Conservation (phyloP, 176 grass and related monocot genomes). For the Triticum turgidum region DNA sequence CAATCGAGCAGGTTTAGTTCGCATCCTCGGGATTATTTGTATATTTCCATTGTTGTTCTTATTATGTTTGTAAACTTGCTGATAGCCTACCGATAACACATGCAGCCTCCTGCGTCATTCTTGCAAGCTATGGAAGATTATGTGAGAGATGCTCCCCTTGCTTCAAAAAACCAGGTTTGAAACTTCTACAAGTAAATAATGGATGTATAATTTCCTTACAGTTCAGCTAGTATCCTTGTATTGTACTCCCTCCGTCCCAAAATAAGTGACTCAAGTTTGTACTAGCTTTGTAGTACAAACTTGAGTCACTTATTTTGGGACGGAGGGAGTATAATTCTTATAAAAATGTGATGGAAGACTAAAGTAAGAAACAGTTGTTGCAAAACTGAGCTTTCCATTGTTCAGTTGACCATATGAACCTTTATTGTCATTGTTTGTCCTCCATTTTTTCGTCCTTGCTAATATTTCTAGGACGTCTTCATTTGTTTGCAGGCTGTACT, state of each 20-base stretch:
- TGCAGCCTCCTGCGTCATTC: constrained; percentile 90
- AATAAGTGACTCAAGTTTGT: too few relatives aligned
- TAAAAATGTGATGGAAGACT: too few relatives aligned
- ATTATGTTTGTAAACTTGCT: neutral
- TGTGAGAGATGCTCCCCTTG: constrained; percentile 74
- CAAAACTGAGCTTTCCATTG: neutral
- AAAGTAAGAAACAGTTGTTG: neutral
- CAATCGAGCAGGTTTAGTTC: constrained; percentile 71
- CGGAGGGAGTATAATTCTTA: too few relatives aligned
- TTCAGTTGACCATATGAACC: neutral
- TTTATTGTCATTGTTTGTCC: neutral
- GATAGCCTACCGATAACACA: constrained; percentile 17
- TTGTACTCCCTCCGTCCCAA: too few relatives aligned
- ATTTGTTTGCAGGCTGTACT: constrained; percentile 41
- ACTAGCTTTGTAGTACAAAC: too few relatives aligned
- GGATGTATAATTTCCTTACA: neutral
- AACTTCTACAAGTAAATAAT: neutral
- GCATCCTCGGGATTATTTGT: neutral
- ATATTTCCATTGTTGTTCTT: neutral
- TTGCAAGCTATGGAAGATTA: constrained; percentile 90
- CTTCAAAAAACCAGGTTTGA: constrained; percentile 70
- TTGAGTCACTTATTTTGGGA: too few relatives aligned
- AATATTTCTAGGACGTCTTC: neutral
- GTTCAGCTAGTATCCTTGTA: neutral
- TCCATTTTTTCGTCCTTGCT: neutral